Base-by-base conservation (phyloP, 805 yeast species). In the Wickerhamiella vanderwaltii region DNA sequence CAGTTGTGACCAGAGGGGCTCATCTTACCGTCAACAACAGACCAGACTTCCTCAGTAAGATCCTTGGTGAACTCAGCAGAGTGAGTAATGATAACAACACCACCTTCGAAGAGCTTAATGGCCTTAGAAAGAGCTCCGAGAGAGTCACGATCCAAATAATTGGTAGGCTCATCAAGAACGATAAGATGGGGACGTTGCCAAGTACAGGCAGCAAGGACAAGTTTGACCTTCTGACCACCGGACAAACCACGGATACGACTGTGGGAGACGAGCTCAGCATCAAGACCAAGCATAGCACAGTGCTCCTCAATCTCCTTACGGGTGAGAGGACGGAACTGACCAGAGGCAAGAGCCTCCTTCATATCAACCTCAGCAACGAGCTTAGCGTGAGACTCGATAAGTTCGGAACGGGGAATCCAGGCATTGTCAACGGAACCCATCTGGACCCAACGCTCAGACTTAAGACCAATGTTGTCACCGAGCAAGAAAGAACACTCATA, bases 1-100 rank as follows among this genome's bases (percentile, higher is more conserved):
- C 99, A 91, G 82, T 91, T 93, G 76, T 91, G 98, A 69, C 99
- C 99, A 58, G 99, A 91, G 70, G 98, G 98, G 64, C 95, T 83
- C 99, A 91, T 91, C 58, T 58, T 69, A 82, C 99, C 99, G 74
- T 88, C 87, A 55, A 83, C 64, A 56, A 91, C 98, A 64, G 98
- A 95, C 99, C 99, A 91, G 63, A 91, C 97, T 79, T 91, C 99
- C 73, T 91, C 97, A 67, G 98, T 91, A 69, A 91, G 72, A 68
- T 87, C 85, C 79, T 88, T 85, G 71, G 98, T 91, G 85, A 91
- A 91, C 78, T 91, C 99, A 65, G 97, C 95, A 70, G 98, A 91
- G 79, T 91, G 99, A 59, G 99, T 88, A 77, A 91, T 91, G 76
- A 91, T 83, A 59, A 91, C 93, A 67, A 91, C 80, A 85, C 99